Base-by-base conservation (phyloP, 2,329 filamentous ascomycete genomes). In the Pseudovirgaria hyperparasitica region DNA sequence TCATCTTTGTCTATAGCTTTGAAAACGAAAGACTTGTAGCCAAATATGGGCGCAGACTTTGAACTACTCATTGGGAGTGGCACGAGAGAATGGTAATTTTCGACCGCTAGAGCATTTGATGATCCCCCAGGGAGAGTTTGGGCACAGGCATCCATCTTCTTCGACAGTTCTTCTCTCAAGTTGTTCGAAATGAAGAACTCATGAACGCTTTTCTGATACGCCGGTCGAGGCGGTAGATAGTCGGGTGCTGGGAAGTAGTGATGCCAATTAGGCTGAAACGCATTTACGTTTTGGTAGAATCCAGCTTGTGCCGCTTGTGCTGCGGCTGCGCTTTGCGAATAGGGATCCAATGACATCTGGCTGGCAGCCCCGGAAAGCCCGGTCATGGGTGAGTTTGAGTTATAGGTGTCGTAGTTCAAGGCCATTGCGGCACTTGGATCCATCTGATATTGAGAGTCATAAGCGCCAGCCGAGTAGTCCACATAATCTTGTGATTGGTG, bases 121-220 rank as follows among this genome's bases (percentile, higher is more conserved):
- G n/a, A n/a, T n/a, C n/a, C n/a, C 43, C 72, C 92, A 20, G 84
- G 80, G 39, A 94, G 72, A 6, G 82, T 77, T 50, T 94, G 87
- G 28, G 82, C 66, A 5, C 82, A 73, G 16, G 87, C 82, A 43
- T 92, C 86, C 1, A 79, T 67, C 55, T 87, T 93, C 55, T 80
- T 84, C 46, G 92, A 84, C 35, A 93, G 59, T 17, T 94, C 85
- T 56, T 94, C 82, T 29, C 90, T 71, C 5, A 92, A 56, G 32
- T 82, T 76, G 43, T 93, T 86, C 1, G 84, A 74, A 22, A 96
- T 70, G 53, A 98, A 98, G 38, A 96, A 82, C 46, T 96, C 86
- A 46, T 92, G 82, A 2, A 82, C 75, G 31, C 78, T 76, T 32
- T 82, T 74, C 49, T 98, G 87, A 46, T 92, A 93, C 3, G 79